These are phyloP conservation scores for Debaryomyces sp. DNA, from an alignment of 1,139 yeast species.

Conservation along the genomic window DNA sequence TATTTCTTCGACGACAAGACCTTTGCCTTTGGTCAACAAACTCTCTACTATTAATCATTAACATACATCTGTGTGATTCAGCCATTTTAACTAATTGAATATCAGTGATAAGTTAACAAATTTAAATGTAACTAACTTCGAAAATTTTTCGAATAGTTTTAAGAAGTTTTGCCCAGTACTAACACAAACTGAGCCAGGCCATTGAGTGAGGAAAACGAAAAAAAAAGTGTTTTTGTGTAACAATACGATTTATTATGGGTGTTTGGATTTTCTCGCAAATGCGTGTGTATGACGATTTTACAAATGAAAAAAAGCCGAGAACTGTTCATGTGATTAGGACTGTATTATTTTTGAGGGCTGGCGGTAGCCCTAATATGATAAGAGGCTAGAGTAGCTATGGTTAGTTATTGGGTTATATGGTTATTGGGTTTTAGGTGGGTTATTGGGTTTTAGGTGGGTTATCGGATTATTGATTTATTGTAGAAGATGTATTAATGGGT, in stretches of 20 bases:
- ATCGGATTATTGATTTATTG: too few relatives aligned
- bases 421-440: too few relatives aligned
- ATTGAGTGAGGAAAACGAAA: constrained; percentile 1
- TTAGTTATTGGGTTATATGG: background rate
- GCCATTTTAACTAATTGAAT: constrained; percentile 57
- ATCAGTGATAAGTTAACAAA: constrained; percentile 10
- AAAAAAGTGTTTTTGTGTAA: constrained; percentile 10
- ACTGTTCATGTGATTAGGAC: background rate
- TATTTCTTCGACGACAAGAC: background rate
- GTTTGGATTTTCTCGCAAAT: constrained; percentile 3
- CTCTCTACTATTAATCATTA: constrained; percentile 9
- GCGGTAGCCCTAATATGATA: background rate
- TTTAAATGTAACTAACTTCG: constrained; percentile 6
- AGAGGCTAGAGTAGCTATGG: background rate
- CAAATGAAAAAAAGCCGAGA: background rate
- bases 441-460: too few relatives aligned
- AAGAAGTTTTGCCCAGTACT: constrained; percentile 7
- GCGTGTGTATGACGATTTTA: background rate
- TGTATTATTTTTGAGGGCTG: background rate
- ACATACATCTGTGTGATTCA: constrained; percentile 97
- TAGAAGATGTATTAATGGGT: too few relatives aligned
- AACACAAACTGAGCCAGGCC: constrained; percentile 7
- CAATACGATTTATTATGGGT: constrained; percentile 7
- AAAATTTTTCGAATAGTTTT: constrained; percentile 7
- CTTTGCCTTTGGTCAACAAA: background rate